phyloP scores from a whole-genome alignment of 257 asterid species.

The Solanum lycopersicoides region DNA sequence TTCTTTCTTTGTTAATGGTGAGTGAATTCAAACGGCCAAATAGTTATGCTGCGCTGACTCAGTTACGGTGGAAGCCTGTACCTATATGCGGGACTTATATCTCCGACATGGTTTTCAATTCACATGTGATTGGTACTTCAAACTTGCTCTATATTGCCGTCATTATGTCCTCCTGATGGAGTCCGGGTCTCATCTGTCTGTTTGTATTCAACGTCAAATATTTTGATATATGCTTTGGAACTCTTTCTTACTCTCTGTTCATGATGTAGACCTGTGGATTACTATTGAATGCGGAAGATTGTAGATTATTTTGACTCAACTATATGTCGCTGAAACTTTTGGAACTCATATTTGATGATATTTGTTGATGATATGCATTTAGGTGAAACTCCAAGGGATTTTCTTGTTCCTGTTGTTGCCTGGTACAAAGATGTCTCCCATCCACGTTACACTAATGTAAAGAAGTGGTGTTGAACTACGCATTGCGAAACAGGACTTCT shows the following conservation, averaged over 20 bases:
- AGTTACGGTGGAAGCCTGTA: slow-evolving; percentile 3
- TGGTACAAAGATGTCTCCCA: slow-evolving; percentile 51
- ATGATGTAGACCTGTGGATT: slow-evolving; percentile 59
- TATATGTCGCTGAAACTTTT: slow-evolving; percentile 75
- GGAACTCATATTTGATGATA: slow-evolving; percentile 32
- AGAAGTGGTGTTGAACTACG: slow-evolving; percentile 79
- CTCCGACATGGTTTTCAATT: slow-evolving; percentile 87
- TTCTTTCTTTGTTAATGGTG: too few relatives aligned
- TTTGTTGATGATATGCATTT: background rate
- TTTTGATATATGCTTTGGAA: background rate
- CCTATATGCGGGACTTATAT: slow-evolving; percentile 86
- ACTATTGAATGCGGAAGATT: slow-evolving; percentile 86
- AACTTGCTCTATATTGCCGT: background rate
- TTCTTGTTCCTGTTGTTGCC: slow-evolving; percentile 72
- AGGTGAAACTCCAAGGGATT: slow-evolving; percentile 96
- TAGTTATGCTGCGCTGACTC: too few relatives aligned
- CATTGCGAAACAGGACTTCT: slow-evolving; percentile 85
- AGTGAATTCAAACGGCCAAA: too few relatives aligned
- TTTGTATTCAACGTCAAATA: background rate
- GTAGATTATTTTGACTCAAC: slow-evolving; percentile 77
- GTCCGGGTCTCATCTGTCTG: background rate
- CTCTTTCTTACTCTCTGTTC: background rate
- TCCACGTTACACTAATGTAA: slow-evolving; percentile 78
- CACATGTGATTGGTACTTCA: slow-evolving; percentile 54
- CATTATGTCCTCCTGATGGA: background rate